Conservation (phyloP, 164 flowering plant species). For the grape (Vitis vinifera) region DNA sequence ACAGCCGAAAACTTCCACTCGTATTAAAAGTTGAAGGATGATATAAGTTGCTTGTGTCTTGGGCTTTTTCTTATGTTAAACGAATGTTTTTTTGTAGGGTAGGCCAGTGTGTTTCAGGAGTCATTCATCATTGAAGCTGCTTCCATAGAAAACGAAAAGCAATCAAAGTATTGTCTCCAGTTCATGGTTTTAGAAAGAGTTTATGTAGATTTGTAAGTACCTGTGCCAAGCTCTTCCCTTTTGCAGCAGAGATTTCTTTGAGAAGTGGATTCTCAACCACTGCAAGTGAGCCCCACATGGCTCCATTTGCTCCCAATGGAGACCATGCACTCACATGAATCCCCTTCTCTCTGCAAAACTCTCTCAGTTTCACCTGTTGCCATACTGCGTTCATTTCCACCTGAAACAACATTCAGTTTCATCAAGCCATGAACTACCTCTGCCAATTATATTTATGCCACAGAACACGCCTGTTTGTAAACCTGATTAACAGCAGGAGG, state of each 20-base stretch:
- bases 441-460: no score
- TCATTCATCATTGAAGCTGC: no score
- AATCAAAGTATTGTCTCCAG: no score
- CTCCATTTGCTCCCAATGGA: conserved; percentile 27
- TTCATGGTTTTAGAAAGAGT: no score
- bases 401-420: conserved; percentile 3
- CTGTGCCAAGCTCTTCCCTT: conserved; percentile 27
- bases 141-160: no score
- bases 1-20: no score
- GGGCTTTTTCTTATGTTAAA: no score
- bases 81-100: no score
- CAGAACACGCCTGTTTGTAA: neutral
- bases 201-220: neutral
- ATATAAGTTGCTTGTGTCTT: no score
- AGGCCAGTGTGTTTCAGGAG: no score
- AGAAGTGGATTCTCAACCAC: conserved; percentile 25
- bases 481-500: conserved; percentile 39
- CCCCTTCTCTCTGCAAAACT: conserved; percentile 24
- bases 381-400: conserved; percentile 33
- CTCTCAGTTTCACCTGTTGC: conserved; percentile 28
- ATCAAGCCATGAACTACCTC: no score
- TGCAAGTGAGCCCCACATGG: conserved; percentile 18
- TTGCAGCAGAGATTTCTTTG: conserved; percentile 19
- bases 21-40: no score
- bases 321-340: conserved; percentile 27